Conservation (phyloP, 2,329 filamentous ascomycete genomes). For the Basipetospora chlamydospora region DNA sequence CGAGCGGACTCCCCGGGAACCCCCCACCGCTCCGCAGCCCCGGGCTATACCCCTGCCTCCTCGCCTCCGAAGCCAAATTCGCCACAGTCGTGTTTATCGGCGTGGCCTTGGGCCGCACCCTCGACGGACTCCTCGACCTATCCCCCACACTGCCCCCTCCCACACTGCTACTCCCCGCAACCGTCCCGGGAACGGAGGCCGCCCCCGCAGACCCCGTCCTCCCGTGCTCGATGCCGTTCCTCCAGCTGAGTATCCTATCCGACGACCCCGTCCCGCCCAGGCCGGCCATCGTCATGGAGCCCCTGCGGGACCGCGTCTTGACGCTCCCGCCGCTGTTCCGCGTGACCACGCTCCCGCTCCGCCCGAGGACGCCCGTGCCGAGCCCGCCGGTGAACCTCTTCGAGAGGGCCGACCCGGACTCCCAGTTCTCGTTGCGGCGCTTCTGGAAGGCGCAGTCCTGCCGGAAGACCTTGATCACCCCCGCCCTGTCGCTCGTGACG, state of each 20-base stretch:
- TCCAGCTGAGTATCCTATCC: conserved; percentile 80
- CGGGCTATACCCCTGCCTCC: conserved; percentile 27
- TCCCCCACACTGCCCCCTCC: conserved; percentile 14
- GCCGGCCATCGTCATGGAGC: conserved; percentile 28
- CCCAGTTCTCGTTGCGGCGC: conserved; percentile 62
- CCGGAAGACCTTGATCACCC: conserved; percentile 84
- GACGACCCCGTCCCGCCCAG: conserved; percentile 14
- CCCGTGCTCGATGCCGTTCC: conserved; percentile 46
- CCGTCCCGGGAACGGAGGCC: too few relatives aligned
- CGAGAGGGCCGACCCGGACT: conserved; percentile 63
- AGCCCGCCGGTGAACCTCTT: conserved; percentile 46
- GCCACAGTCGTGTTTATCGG: conserved; percentile 21
- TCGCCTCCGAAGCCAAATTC: conserved; percentile 30
- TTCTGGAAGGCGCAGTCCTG: conserved; percentile 84
- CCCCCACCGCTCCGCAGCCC: conserved; percentile 10
- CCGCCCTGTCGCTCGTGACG: conserved; percentile 76
- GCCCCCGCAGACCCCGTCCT: background rate
- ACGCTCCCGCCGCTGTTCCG: conserved; percentile 34
- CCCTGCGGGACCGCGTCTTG: conserved; percentile 33
- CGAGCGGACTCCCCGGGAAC: too few relatives aligned
- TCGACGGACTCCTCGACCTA: conserved; percentile 38
- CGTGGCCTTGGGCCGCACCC: conserved; percentile 19
- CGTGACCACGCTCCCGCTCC: conserved; percentile 41
- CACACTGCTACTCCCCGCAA: conserved; percentile 22
- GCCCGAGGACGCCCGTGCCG: conserved; percentile 45